A percentile compares a stretch with the other conserved stretches of the same genome.
Evolutionary conservation across 2,329 filamentous ascomycete genomes (phyloP).

Genomic region (Diaporthe vaccinii): DNA sequence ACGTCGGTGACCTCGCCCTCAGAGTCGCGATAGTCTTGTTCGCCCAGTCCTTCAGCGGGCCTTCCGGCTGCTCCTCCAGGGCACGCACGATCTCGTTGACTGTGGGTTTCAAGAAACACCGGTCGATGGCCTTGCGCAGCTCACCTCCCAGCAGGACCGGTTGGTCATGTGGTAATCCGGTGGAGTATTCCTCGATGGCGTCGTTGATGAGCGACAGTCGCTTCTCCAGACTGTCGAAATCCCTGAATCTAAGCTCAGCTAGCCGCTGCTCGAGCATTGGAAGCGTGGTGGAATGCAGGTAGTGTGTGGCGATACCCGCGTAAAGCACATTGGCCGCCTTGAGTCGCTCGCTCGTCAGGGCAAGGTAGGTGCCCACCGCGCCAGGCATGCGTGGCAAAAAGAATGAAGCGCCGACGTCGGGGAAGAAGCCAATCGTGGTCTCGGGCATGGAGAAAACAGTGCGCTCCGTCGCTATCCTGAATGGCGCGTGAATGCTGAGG

Average conservation of each 20-base stretch:
- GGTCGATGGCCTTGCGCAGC: constrained; percentile 85
- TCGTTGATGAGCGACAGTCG: constrained; percentile 82
- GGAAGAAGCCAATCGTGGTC: constrained; percentile 98
- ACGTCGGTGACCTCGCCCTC: constrained; percentile 83
- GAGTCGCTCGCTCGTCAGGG: constrained; percentile 87
- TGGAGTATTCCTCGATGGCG: constrained; percentile 93
- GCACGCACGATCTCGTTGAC: constrained; percentile 79
- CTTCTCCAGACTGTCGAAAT: constrained; percentile 74
- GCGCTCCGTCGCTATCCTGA: constrained; percentile 95
- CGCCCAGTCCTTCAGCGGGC: constrained; percentile 79
- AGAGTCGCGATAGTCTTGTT: constrained; percentile 81
- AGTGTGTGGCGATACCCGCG: constrained; percentile 94
- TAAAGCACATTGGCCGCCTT: constrained; percentile 90
- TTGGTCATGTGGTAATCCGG: constrained; percentile 83
- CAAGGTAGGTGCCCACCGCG: constrained; percentile 89
- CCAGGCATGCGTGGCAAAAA: constrained; percentile 94
- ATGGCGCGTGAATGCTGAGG: constrained; percentile 92
- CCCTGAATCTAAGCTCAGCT: constrained; percentile 89
- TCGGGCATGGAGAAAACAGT: constrained; percentile 99
- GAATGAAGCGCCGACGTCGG: constrained; percentile 96
- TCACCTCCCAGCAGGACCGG: constrained; percentile 76
- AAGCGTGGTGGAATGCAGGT: constrained; percentile 90
- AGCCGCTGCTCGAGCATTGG: constrained; percentile 86
- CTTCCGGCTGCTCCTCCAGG: constrained; percentile 67
- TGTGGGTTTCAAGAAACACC: constrained; percentile 78